A percentile compares a stretch with the other conserved stretches of the same genome.
Evolutionary conservation across 192 early-diverging fungal species (phyloP).

Genomic region (Backusella psychrophila): DNA sequence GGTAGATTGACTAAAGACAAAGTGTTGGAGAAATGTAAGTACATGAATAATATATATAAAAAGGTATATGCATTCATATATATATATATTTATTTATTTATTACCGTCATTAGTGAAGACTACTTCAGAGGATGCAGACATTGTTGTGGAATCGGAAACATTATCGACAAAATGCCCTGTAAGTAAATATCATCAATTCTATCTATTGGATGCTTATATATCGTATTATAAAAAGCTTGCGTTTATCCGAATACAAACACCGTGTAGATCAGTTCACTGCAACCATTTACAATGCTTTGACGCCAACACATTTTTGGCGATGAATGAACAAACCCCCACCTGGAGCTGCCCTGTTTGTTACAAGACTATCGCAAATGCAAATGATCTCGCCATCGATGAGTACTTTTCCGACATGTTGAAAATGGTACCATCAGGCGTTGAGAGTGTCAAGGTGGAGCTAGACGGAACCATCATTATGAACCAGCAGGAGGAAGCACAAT

Average conservation of each 20-base stretch:
- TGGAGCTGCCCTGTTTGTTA: constrained; percentile 81
- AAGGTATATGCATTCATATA: not conserved
- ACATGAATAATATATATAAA: not conserved
- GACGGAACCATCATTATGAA: constrained; percentile 26
- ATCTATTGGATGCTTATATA: not conserved
- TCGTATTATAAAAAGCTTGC: constrained; percentile 39
- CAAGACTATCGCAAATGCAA: constrained; percentile 42
- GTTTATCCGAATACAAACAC: constrained; percentile 64
- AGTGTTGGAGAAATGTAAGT: constrained; percentile 44
- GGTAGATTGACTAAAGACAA: constrained; percentile 43
- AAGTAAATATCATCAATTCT: constrained; percentile 20
- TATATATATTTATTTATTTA: not conserved
- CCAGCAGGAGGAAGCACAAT: not conserved
- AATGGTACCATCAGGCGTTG: constrained; percentile 30
- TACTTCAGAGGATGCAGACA: constrained; percentile 58
- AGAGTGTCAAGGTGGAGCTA: constrained; percentile 42
- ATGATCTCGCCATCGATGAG: constrained; percentile 69
- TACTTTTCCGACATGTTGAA: constrained; percentile 44
- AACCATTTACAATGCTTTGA: constrained; percentile 86
- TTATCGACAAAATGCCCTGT: constrained; percentile 75
- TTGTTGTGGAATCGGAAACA: constrained; percentile 60
- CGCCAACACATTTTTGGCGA: constrained; percentile 62
- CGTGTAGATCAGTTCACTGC: constrained; percentile 61
- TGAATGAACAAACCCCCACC: constrained; percentile 65
- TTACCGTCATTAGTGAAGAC: constrained; percentile 26